A percentile compares a stretch with the other conserved stretches of the same genome.
Conservation (phyloP, 306 rosid species). For the Citrullus colocynthis region DNA sequence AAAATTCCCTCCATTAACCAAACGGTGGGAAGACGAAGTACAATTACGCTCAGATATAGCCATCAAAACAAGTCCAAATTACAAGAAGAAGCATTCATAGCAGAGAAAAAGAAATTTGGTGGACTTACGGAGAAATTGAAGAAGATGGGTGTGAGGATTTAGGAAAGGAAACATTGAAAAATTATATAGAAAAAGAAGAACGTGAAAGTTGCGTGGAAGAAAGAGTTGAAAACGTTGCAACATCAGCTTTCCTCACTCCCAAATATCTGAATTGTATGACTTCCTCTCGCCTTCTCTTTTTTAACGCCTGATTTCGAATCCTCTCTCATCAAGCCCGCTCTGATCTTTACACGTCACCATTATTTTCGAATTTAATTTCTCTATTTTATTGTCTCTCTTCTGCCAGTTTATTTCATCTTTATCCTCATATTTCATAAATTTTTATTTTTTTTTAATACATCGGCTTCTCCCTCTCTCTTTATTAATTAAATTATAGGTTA, state of each 20-base stretch:
- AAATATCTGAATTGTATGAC: conserved; percentile 36
- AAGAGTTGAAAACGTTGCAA: conserved; percentile 36
- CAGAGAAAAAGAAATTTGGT: neutral
- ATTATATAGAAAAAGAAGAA: conserved; percentile 17
- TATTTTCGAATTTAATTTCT: neutral
- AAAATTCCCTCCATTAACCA: neutral
- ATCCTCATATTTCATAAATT: neutral
- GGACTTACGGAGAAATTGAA: neutral
- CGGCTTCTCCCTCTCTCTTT: no score
- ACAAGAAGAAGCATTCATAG: neutral
- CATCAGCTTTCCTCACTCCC: conserved; percentile 36
- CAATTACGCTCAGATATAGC: neutral
- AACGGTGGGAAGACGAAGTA: neutral
- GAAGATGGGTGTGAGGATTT: neutral
- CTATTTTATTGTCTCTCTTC: neutral
- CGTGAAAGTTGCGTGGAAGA: conserved; percentile 73
- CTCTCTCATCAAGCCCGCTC: neutral
- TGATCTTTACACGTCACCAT: neutral
- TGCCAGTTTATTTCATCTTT: neutral
- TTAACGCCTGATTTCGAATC: neutral
- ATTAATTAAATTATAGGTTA: no score
- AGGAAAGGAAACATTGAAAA: neutral
- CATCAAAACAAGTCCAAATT: neutral
- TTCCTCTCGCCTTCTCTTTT: neutral
- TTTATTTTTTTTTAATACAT: no score